phyloP scores from a whole-genome alignment of 305 asterid genomes.

The Fraxinus latifolia region DNA sequence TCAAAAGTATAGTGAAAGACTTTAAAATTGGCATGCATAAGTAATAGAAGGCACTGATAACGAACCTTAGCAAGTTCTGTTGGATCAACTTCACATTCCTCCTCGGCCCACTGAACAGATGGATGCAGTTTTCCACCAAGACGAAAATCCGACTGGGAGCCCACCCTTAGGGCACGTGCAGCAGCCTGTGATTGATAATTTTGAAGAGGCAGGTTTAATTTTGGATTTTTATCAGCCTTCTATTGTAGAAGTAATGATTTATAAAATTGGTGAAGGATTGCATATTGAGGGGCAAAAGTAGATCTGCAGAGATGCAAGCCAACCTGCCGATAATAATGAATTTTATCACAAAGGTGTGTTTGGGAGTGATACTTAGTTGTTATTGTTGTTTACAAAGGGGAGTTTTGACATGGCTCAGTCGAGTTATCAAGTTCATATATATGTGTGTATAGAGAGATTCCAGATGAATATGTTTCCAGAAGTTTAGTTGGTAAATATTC shows the following conservation, averaged over 20 bases:
- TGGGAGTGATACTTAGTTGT: background rate
- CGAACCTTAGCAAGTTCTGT: constrained; percentile 71
- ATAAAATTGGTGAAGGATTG: constrained; percentile 27
- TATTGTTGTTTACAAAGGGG: constrained; percentile 31
- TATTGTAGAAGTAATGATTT: constrained; percentile 25
- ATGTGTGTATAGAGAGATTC: constrained; percentile 1
- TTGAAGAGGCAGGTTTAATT: constrained; percentile 59
- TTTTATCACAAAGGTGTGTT: background rate
- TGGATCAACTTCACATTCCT: constrained; percentile 51
- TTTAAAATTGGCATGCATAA: constrained; percentile 8
- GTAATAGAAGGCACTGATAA: constrained; percentile 12
- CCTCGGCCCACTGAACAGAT: constrained; percentile 89
- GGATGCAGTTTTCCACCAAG: constrained; percentile 83
- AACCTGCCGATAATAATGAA: constrained; percentile 7
- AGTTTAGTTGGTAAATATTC: constrained; percentile 15
- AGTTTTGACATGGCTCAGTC: constrained; percentile 17
- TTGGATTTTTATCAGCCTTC: constrained; percentile 36
- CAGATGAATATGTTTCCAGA: constrained; percentile 16
- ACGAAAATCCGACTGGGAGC: constrained; percentile 71
- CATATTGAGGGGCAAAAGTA: constrained; percentile 21
- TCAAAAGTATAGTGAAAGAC: constrained; percentile 18
- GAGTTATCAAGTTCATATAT: constrained; percentile 2
- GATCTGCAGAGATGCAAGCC: constrained; percentile 24
- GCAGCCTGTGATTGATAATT: constrained; percentile 98
- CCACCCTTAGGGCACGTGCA: constrained; percentile 73